These are phyloP conservation scores for Kingdonia uniflora DNA, from an alignment of 164 flowering plant genomes.

Conservation along the genomic window DNA sequence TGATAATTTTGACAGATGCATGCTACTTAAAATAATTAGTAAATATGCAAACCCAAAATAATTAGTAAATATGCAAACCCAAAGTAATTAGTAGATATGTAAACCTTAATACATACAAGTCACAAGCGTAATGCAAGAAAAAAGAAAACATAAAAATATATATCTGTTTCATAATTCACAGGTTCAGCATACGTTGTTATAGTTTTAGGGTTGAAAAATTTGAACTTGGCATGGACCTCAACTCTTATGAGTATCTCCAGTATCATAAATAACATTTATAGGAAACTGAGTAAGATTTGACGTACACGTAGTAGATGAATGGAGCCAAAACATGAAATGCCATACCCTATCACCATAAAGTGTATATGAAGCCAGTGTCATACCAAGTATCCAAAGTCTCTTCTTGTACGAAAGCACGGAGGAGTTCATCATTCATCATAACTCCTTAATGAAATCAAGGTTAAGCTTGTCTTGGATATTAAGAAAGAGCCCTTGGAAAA, in stretches of 20 bases:
- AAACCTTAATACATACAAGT: no score
- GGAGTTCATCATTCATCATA: constrained; percentile 28
- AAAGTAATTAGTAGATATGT: no score
- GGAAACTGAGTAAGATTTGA: background rate
- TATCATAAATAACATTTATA: constrained; percentile 15
- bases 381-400: background rate
- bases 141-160: no score
- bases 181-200: no score
- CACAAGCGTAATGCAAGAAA: no score
- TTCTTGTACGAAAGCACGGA: constrained; percentile 5
- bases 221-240: background rate
- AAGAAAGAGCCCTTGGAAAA: constrained; percentile 66
- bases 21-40: no score
- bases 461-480: constrained; percentile 80
- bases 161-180: no score
- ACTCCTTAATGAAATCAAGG: constrained; percentile 79
- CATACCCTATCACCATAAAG: constrained; percentile 6
- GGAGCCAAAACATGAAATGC: constrained; percentile 4
- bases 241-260: constrained; percentile 6
- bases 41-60: no score
- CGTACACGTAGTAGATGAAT: constrained; percentile 6
- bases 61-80: no score
- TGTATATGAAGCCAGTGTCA: constrained; percentile 10
- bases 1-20: no score
- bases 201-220: no score